Conservation (phyloP, 306 rosid genomes). For the Quercus cerris region DNA sequence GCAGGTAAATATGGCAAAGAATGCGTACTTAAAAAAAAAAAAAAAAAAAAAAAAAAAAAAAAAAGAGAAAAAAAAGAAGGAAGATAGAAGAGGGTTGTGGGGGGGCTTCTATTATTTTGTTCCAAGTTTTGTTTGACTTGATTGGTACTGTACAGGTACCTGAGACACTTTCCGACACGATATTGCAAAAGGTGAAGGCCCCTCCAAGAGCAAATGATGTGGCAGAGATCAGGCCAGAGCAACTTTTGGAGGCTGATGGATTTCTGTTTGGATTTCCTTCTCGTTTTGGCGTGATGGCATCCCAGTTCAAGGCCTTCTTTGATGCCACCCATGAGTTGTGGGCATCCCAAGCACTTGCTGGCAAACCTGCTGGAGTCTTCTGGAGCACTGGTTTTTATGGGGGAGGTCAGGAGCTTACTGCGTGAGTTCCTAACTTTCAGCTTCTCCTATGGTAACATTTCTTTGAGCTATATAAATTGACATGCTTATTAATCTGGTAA, state of each 20-base stretch:
- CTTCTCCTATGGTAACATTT: background rate
- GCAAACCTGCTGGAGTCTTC: slow-evolving; percentile 95
- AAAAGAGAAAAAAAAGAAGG: too few relatives aligned
- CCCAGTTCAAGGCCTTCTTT: slow-evolving; percentile 81
- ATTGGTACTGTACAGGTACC: slow-evolving; percentile 66
- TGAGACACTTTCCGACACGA: slow-evolving; percentile 60
- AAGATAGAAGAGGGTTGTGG: too few relatives aligned
- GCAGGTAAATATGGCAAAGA: slow-evolving; percentile 49
- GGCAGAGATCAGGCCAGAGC: slow-evolving; percentile 76
- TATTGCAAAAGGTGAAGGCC: slow-evolving; percentile 80
- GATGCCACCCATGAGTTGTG: slow-evolving; percentile 68
- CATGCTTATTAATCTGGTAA: background rate
- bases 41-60: too few relatives aligned
- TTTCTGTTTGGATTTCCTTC: slow-evolving; percentile 90
- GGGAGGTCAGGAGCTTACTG: slow-evolving; percentile 95
- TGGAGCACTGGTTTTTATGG: slow-evolving; percentile 98
- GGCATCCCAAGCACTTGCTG: slow-evolving; percentile 85
- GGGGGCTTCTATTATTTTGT: background rate
- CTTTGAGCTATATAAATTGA: background rate
- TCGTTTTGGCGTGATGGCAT: slow-evolving; percentile 93
- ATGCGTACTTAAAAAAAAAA: background rate
- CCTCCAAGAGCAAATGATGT: slow-evolving; percentile 70
- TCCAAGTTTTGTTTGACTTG: slow-evolving; percentile 18
- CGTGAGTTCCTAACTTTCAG: slow-evolving; percentile 46
- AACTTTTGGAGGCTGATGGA: slow-evolving; percentile 83